A percentile compares a stretch with the other conserved stretches of the same genome.
phyloP scores from a whole-genome alignment of 768 basidiomycete genomes.

The Leccinum sublutescens region DNA sequence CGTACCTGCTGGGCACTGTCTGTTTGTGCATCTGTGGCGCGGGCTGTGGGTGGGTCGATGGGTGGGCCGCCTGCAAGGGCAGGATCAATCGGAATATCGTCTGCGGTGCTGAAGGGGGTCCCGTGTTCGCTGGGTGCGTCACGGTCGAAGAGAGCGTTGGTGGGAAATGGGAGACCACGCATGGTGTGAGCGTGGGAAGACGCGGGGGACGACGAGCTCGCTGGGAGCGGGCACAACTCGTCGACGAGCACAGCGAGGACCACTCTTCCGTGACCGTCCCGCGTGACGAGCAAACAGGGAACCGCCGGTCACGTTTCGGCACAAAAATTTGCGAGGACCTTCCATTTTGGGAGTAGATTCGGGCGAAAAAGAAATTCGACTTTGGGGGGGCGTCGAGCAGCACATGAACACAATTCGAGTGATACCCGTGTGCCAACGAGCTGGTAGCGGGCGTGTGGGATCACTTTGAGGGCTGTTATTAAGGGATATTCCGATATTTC shows the following conservation, averaged over 20 bases:
- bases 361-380: not conserved
- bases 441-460: not conserved
- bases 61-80: slow-evolving; percentile 49
- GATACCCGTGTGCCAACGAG: not conserved
- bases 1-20: slow-evolving; percentile 38
- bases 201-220: slow-evolving; percentile 16
- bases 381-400: not conserved
- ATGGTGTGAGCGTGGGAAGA: slow-evolving; percentile 34
- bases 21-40: slow-evolving; percentile 19
- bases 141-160: slow-evolving; percentile 44
- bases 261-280: slow-evolving; percentile 30
- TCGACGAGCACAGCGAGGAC: slow-evolving; percentile 38
- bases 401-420: not conserved
- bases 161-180: slow-evolving; percentile 58
- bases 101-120: slow-evolving; percentile 54
- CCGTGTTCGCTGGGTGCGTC: slow-evolving; percentile 59
- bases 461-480: not conserved
- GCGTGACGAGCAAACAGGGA: slow-evolving; percentile 30
- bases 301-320: slow-evolving; percentile 27
- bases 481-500: not conserved
- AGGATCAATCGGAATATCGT: slow-evolving; percentile 82
- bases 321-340: slow-evolving; percentile 13
- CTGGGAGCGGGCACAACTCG: slow-evolving; percentile 29
- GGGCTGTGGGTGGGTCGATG: slow-evolving; percentile 54
- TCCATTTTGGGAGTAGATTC: slow-evolving; percentile 14